Base-by-base conservation (phyloP, 495 filamentous ascomycete species). In the Emericellopsis terricola region DNA sequence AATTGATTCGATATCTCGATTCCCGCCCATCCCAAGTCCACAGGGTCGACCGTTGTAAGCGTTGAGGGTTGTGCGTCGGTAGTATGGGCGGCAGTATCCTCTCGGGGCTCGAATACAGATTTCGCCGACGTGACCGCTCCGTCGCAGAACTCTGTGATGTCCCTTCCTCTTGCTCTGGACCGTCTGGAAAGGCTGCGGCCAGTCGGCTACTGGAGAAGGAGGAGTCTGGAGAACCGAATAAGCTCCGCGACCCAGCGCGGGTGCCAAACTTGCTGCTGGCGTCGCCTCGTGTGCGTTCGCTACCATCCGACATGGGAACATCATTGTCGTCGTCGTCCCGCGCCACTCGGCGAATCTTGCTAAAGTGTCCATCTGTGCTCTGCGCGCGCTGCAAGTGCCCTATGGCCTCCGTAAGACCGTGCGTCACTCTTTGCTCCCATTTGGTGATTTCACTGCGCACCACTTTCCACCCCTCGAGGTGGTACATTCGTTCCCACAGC, bases 401-500 rank as follows among this genome's bases (percentile, higher is more conserved):
- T 2, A 43, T 46, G 24, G 38, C 42, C 9, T 43, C 36, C 7
- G 37, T 33, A 19, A 43, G 32, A 8, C 38, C 38, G 16, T 44
- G 46, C 28, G 57, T 69, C 43, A 51, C 53, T 36, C 68, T 59
- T 35, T 67, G 62, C 44, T 94, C 86, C 45, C 75, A 86, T 11
- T 51, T 48, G 13, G 55, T 48, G 15, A 94, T 67, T 40, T 84
- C 78, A 11, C 62, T 55, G 10, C 55, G 53, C 41, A 83, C 70
- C 3, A 79, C 65, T 27, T 70, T 71, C 80, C 87, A 97, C 4
- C 91, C 91, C 56, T 94, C 84, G 8, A 65, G 49, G 20, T 73
- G 63, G 47, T 91, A 96, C 1, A 91, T 55, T 7, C 71, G 63
- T 47, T 75, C 71, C 91, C 91, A 97, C 6, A 97, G 63, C 36